phyloP scores from a whole-genome alignment of 306 rosid species.

The Fagus sylvatica region DNA sequence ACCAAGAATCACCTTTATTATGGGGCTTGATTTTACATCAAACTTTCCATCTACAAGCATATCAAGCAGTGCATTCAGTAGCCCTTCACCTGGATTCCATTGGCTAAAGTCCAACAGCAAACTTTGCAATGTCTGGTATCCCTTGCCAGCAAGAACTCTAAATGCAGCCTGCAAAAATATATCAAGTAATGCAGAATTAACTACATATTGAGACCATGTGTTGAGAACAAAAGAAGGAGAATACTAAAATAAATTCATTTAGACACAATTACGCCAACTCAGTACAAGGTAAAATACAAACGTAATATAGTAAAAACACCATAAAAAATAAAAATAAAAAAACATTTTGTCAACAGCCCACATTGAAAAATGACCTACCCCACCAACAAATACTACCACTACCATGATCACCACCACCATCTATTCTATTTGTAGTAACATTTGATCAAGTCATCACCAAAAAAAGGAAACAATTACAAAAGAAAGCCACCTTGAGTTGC shows the following conservation, averaged over 20 bases:
- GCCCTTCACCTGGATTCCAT: constrained; percentile 70
- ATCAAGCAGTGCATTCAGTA: constrained; percentile 77
- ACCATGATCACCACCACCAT: not conserved
- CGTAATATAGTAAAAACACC: not conserved
- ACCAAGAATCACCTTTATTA: constrained; percentile 71
- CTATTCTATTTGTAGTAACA: not conserved
- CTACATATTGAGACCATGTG: too few relatives aligned
- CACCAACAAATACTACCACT: not conserved
- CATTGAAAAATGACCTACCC: not conserved
- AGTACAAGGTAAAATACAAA: not conserved
- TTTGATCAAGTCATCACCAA: not conserved
- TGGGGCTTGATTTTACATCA: constrained; percentile 67
- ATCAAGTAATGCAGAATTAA: too few relatives aligned
- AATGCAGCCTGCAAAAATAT: constrained; percentile 69
- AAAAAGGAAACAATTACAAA: not conserved
- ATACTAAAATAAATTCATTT: too few relatives aligned
- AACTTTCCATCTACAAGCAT: constrained; percentile 97
- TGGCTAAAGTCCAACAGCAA: constrained; percentile 86
- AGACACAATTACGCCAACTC: not conserved
- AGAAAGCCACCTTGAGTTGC: not conserved
- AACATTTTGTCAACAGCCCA: not conserved
- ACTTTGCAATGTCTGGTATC: constrained; percentile 91
- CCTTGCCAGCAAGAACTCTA: constrained; percentile 92
- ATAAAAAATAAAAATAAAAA: not conserved
- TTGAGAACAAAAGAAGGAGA: too few relatives aligned